Base-by-base conservation (phyloP, 176 grass and related monocot species). In the Carex parvula region DNA sequence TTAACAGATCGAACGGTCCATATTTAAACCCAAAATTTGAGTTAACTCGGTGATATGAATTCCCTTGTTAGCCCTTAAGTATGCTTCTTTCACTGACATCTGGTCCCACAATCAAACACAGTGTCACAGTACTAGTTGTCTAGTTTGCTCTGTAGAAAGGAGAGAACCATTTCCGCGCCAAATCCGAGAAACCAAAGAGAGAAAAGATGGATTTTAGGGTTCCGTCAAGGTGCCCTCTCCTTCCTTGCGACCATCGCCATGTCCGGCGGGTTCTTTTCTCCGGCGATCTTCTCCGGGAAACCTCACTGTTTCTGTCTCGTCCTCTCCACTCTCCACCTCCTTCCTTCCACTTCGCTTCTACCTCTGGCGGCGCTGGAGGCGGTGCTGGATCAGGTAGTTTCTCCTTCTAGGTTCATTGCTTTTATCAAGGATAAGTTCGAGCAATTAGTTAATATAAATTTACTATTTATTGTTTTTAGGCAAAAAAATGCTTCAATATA, bases 181-280 rank as follows among this genome's bases (percentile, higher is more conserved):
- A 72, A 48, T 65, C 63, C 39, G 39, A 44, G 5, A 39, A 18
- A 39, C 8, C 7, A 41, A 39, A 7, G 12, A 32, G 37, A 39
- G 37, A 5, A 21, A 73, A 14, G 20, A 91, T 84, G 90, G 79
- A 70, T 76, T 91, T 87, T 92, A 89, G 89, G 87, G 85, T 91
- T 92, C 50, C 59, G 30, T 83, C 66, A n/a, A 65, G 80, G 79
- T 88, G 87, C 70, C 87, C 81, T 53, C 83, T 84, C 17, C 71
- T 83, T 64, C 54, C 6, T 5, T 35, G 39, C 29, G 61, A 29
- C 21, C n/a, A 42, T 8, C 60, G 37, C 14, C 60, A 24, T 24
- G 66, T 63, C 79, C 56, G 79, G 3, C 79, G 79, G 9, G 42
- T 44, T 14, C 70, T 74, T 26, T 48, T 15, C n/a, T 75, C 73